Percentiles rank a stretch among this genome's conserved stretches.
These are phyloP conservation scores for Phytopythium delawarense DNA, from an alignment of 352 stramenopile species.

Conservation along the genomic window DNA sequence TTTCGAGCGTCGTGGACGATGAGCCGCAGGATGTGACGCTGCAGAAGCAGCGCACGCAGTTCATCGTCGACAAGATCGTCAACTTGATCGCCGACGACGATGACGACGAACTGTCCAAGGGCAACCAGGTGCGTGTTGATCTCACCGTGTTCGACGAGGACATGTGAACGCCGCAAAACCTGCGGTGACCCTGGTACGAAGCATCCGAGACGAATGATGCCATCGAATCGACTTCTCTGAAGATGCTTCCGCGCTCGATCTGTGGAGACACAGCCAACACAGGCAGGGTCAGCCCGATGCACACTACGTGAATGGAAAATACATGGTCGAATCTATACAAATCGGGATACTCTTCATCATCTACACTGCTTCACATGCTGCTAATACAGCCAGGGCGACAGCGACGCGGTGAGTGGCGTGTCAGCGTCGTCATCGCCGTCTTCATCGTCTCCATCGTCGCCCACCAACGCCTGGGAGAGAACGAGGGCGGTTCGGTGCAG, in stretches of 20 bases:
- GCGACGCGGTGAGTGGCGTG: constrained; percentile 29
- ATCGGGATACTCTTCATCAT: neutral
- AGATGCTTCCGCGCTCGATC: neutral
- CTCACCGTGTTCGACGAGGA: constrained; percentile 79
- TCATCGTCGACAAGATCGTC: constrained; percentile 74
- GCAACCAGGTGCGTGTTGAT: constrained; percentile 77
- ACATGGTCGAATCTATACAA: constrained; percentile 3
- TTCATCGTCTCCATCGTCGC: constrained; percentile 10
- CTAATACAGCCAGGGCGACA: constrained; percentile 67
- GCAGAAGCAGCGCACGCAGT: constrained; percentile 66
- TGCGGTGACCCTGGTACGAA: neutral
- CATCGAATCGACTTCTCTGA: neutral
- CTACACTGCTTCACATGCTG: constrained; percentile 1
- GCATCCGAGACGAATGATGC: constrained; percentile 14
- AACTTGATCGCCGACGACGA: constrained; percentile 72
- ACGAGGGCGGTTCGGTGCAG: constrained; percentile 32
- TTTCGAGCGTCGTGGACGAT: constrained; percentile 66
- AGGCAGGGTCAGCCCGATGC: neutral
- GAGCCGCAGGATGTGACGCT: constrained; percentile 59
- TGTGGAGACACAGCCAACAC: neutral
- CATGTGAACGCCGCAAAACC: neutral
- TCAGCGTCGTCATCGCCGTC: constrained; percentile 4
- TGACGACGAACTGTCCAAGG: constrained; percentile 54
- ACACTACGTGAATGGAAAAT: neutral
- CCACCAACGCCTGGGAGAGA: constrained; percentile 5